These are phyloP conservation scores for Cyclotella distinguenda DNA, from an alignment of 108 stramenopile species.

Conservation along the genomic window DNA sequence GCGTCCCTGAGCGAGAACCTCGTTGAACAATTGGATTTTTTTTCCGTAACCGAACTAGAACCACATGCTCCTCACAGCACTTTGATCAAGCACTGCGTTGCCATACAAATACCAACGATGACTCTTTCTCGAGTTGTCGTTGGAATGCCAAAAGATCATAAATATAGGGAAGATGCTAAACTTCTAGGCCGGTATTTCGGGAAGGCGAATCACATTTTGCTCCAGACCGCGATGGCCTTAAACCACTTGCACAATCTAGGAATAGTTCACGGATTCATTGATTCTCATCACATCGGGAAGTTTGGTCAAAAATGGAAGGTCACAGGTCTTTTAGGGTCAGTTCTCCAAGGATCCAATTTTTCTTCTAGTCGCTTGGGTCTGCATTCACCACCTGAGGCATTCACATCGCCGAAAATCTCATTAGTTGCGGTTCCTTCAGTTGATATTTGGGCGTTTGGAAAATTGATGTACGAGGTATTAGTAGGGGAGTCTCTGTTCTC, in stretches of 20 bases:
- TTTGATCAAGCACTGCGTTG: conserved; percentile 52
- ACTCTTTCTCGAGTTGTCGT: conserved; percentile 61
- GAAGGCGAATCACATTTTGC: conserved; percentile 61
- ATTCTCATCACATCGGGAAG: conserved; percentile 61
- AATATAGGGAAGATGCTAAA: conserved; percentile 45
- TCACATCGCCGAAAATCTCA: conserved; percentile 33
- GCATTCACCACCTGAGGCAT: conserved; percentile 71
- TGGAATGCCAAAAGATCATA: conserved; percentile 63
- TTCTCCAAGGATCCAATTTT: conserved; percentile 48
- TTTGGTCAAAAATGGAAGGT: conserved; percentile 78
- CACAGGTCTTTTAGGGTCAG: conserved; percentile 50
- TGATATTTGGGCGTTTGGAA: conserved; percentile 83
- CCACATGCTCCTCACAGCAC: conserved; percentile 22
- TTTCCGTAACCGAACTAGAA: conserved; percentile 36
- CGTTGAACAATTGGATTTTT: conserved; percentile 60
- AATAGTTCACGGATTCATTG: conserved; percentile 70
- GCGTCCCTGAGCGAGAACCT: conserved; percentile 35
- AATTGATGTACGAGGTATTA: conserved; percentile 73
- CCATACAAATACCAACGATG: conserved; percentile 55
- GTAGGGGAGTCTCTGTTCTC: conserved; percentile 68
- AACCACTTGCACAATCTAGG: conserved; percentile 58
- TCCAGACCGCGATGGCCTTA: conserved; percentile 61
- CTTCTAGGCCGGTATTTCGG: conserved; percentile 56
- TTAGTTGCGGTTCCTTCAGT: conserved; percentile 48
- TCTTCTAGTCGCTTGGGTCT: conserved; percentile 42